These are phyloP conservation scores for Acrocalymma vagum DNA, from an alignment of 2,329 filamentous ascomycete genomes.

Conservation along the genomic window DNA sequence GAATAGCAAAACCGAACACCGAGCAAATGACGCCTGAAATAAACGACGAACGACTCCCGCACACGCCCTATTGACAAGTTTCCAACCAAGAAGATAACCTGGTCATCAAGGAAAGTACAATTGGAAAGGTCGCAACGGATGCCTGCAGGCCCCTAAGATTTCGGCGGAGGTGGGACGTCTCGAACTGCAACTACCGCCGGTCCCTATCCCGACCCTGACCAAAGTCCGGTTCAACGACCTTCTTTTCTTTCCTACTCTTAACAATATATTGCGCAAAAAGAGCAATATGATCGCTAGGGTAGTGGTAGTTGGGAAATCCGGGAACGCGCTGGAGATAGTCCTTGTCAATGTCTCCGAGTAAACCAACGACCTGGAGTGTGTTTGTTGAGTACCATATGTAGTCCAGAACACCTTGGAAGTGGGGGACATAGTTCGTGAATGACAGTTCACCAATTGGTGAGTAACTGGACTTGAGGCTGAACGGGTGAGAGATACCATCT, in stretches of 20 bases:
- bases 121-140: slow-evolving; percentile 14
- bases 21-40: slow-evolving; percentile 41
- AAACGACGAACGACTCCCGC: slow-evolving; percentile 34
- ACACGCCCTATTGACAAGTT: slow-evolving; percentile 41
- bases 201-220: slow-evolving; percentile 42
- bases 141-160: slow-evolving; percentile 14
- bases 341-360: slow-evolving; percentile 87
- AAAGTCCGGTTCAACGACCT: slow-evolving; percentile 48
- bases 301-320: slow-evolving; percentile 93
- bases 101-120: slow-evolving; percentile 22
- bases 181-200: slow-evolving; percentile 37
- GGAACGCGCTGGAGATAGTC: slow-evolving; percentile 87
- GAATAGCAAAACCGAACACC: slow-evolving; percentile 45
- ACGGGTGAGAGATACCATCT: slow-evolving; percentile 92
- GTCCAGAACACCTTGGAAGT: slow-evolving; percentile 92
- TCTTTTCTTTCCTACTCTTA: slow-evolving; percentile 83
- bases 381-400: slow-evolving; percentile 99
- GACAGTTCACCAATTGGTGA: slow-evolving; percentile 82
- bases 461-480: slow-evolving; percentile 92
- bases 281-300: slow-evolving; percentile 91
- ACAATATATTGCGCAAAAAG: slow-evolving; percentile 89
- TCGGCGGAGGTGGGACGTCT: too few species aligned
- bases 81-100: slow-evolving; percentile 22
- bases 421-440: slow-evolving; percentile 96
- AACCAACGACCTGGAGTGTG: slow-evolving; percentile 80